These are phyloP conservation scores for Boletus vermiculosoides DNA, from an alignment of 768 basidiomycete genomes.

Conservation along the genomic window DNA sequence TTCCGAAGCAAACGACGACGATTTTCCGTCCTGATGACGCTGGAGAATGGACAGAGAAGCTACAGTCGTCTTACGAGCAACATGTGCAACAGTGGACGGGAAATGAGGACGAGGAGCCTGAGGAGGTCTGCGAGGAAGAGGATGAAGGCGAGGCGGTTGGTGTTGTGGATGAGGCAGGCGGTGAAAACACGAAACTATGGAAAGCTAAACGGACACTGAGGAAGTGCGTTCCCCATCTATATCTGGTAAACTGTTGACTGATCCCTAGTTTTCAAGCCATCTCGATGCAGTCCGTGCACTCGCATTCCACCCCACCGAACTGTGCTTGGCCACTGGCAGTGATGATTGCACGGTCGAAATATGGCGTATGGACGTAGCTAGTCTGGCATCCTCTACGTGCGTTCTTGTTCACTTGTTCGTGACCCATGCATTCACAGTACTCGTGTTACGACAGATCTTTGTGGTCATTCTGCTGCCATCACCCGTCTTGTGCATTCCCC, in stretches of 20 bases:
- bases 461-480: constrained; percentile 90
- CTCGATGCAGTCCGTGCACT: constrained; percentile 90
- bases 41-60: constrained; percentile 82
- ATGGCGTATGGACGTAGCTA: constrained; percentile 84
- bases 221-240: constrained; percentile 59
- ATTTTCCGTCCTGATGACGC: constrained; percentile 88
- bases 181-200: constrained; percentile 76
- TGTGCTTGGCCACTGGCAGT: constrained; percentile 87
- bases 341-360: constrained; percentile 96
- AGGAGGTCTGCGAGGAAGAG: constrained; percentile 69
- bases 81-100: constrained; percentile 41
- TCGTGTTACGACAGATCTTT: constrained; percentile 77
- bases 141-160: no score
- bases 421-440: constrained; percentile 40
- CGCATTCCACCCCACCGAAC: constrained; percentile 83
- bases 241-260: constrained; percentile 1
- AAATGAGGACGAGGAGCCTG: constrained; percentile 56
- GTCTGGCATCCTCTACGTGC: constrained; percentile 74
- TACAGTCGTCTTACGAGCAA: constrained; percentile 61
- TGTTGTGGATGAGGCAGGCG: constrained; percentile 64
- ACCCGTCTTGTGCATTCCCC: constrained; percentile 83
- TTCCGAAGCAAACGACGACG: constrained; percentile 48
- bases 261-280: constrained; percentile 53
- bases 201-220: constrained; percentile 81
- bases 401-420: not conserved